Evolutionary conservation across 1,284 basidiomycete genomes (phyloP).

Genomic region (Psilocybe mexicana): DNA sequence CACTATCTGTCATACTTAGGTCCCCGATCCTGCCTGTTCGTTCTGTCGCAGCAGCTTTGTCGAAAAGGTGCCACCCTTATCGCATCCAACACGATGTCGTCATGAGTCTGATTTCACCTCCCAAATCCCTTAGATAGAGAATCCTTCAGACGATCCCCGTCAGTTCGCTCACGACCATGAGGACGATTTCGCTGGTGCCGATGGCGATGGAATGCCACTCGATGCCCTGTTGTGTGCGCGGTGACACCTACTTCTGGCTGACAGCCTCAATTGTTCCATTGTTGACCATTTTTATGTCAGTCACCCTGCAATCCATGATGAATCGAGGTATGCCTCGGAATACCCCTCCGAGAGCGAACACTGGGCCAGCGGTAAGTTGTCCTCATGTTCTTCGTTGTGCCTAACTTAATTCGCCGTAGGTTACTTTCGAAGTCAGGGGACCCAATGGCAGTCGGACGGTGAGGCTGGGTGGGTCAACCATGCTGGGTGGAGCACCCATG

Average conservation of each 20-base stretch:
- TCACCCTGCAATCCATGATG: conserved; percentile 34
- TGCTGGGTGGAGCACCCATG: conserved; percentile 15
- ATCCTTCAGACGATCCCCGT: conserved; percentile 71
- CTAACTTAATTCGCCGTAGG: conserved; percentile 7
- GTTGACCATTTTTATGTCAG: conserved; percentile 22
- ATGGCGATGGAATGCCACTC: conserved; percentile 35
- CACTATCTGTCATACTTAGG: conserved; percentile 37
- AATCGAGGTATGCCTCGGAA: conserved; percentile 32
- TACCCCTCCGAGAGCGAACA: conserved; percentile 16
- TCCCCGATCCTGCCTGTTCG: conserved; percentile 74
- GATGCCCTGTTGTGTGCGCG: conserved; percentile 49
- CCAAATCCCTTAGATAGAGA: conserved; percentile 59
- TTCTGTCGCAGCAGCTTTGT: conserved; percentile 74
- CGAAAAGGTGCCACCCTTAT: conserved; percentile 50
- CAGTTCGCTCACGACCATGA: conserved; percentile 46
- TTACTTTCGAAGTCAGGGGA: conserved; percentile 33
- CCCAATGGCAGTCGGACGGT: conserved; percentile 39
- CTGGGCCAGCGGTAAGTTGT: conserved; percentile 26
- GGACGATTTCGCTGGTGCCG: conserved; percentile 22
- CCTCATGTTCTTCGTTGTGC: background rate
- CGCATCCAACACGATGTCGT: conserved; percentile 4
- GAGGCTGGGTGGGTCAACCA: conserved; percentile 42
- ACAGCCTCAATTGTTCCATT: background rate
- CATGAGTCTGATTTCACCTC: conserved; percentile 9
- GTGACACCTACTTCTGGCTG: conserved; percentile 9